Evolutionary conservation across 2,329 filamentous ascomycete species (phyloP), one percentile per base, ranked within the genome.

Genomic region (Arthrobotrys musiformis): DNA sequence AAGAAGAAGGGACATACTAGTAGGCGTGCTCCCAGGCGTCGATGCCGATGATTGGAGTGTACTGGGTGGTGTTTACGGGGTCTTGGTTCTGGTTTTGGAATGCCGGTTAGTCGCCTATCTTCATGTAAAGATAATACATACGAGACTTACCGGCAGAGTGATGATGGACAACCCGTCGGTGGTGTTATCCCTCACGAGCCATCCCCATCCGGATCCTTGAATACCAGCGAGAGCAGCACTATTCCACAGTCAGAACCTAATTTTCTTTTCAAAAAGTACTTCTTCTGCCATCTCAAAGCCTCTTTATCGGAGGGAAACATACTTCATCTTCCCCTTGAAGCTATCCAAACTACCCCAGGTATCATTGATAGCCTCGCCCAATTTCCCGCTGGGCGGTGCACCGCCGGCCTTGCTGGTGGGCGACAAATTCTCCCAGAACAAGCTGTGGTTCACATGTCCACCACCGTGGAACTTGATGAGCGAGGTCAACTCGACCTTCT

Each of bases 1-100:
- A 35, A 35, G 30, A 22, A 46, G 11, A 24, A 19, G 11, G 44
- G 44, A 85, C 86, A 85, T 84, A 88, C 87, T 97, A 96, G 87
- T 96, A 97, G 63, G 93, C 93, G 85, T 97, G 93, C 87, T 97
- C 93, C 93, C 93, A 97, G 67, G 93, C 94, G 86, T 97, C 94
- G 82, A 97, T 91, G 70, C 94, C 94, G 54, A 97, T 86, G 58
- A 97, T 86, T 40, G 94, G 94, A 82, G 90, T 88, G 83, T 91
- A 93, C 83, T 91, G 91, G 60, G 93, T 93, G 13, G 93, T 70
- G 44, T 70, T 88, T 30, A 97, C 92, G 26, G 94, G 92, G 84
- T 97, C 93, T 86, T 97, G 93, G 87, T 96, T 96, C 83, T 87
- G 68, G 9, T 33, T 6, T 56, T 50, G 9, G 11, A 15, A 42